Evolutionary conservation across 352 stramenopile species (phyloP), one percentile per base, ranked within the genome.

Genomic region (Pythium insidiosum): DNA sequence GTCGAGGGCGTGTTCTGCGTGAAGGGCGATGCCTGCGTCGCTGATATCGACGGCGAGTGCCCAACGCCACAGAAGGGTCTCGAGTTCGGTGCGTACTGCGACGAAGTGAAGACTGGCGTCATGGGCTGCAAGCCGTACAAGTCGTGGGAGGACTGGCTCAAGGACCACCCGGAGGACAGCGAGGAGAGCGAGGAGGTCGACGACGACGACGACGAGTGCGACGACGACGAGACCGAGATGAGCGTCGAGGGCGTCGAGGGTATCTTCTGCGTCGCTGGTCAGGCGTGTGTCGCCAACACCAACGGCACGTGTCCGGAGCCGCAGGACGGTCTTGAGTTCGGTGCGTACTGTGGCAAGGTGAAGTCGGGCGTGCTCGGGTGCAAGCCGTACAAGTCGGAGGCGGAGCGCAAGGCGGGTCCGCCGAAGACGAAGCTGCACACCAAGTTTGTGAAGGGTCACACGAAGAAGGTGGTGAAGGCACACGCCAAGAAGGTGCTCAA

Each of bases 1-100:
- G 52, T 45, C 4, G 43, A 43, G 19, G 52, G 52, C 22, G 18
- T 47, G 4, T 60, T 47, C 34, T 60, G 52, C 26, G 52, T 50
- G 13, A 40, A 34, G 15, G 51, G 38, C 18, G 22, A 48, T 6
- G 16, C 39, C 4, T 56, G 28, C 47, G 16, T 28, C 23, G 19
- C 15, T 18, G 38, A 30, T 23, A 44, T 39, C 21, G 23, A 15
- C 20, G 18, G 18, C 19, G 4, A 7, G 6, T 39, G 18, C 41
- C 19, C 41, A 39, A 20, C 10, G 4, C 18, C 41, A 5, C 26
- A 48, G 29, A 6, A 28, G 5, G 25, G 29, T 28, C 41, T 36
- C 18, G 21, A 30, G 21, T 33, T 21, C 16, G 38, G 38, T 33
- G 21, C 21, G 6, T 33, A 44, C 38, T 44, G 38, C 20, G 38